Percentiles rank a stretch among this genome's conserved stretches.
Evolutionary conservation across 306 rosid species (phyloP).

Genomic region (Nissolia schottii): DNA sequence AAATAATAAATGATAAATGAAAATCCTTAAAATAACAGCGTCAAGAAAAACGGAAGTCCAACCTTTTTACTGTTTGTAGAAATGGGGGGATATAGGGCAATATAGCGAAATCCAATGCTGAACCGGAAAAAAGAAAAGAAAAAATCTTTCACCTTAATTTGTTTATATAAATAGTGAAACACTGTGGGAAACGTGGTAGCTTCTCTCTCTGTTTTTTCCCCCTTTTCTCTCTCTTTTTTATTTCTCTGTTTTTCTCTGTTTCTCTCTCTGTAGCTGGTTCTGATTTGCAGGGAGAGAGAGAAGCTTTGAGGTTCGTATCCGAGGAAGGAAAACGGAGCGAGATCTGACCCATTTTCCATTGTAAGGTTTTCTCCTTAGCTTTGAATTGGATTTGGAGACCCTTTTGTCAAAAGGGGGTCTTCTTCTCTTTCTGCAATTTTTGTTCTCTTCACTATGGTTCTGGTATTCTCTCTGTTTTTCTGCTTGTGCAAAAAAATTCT

Average conservation of each 20-base stretch:
- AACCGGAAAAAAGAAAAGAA: slow-evolving; percentile 28
- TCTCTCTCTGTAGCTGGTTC: slow-evolving; percentile 25
- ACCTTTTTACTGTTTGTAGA: slow-evolving; percentile 32
- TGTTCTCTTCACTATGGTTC: slow-evolving; percentile 18
- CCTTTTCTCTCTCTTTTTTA: background rate
- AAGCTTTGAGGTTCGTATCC: slow-evolving; percentile 6
- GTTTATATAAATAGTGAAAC: slow-evolving; percentile 6
- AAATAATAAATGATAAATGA: background rate
- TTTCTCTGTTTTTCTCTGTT: slow-evolving; percentile 13
- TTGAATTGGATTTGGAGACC: slow-evolving; percentile 42
- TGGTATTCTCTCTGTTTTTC: background rate
- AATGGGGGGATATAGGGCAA: too few species aligned
- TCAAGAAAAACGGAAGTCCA: slow-evolving; percentile 24
- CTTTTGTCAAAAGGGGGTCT: slow-evolving; percentile 44
- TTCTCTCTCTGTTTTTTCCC: background rate
- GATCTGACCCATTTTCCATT: slow-evolving; percentile 36
- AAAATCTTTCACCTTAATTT: background rate
- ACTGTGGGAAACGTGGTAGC: slow-evolving; percentile 2
- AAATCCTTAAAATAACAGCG: slow-evolving; percentile 19
- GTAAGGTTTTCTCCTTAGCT: slow-evolving; percentile 20
- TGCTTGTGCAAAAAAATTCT: background rate
- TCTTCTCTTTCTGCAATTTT: slow-evolving; percentile 18
- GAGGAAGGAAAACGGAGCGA: slow-evolving; percentile 23
- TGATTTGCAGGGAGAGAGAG: slow-evolving; percentile 2
- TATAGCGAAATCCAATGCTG: slow-evolving; percentile 22